These are phyloP conservation scores for Chrysosphaeria jannelii DNA, from an alignment of 2,329 filamentous ascomycete species.

Conservation along the genomic window DNA sequence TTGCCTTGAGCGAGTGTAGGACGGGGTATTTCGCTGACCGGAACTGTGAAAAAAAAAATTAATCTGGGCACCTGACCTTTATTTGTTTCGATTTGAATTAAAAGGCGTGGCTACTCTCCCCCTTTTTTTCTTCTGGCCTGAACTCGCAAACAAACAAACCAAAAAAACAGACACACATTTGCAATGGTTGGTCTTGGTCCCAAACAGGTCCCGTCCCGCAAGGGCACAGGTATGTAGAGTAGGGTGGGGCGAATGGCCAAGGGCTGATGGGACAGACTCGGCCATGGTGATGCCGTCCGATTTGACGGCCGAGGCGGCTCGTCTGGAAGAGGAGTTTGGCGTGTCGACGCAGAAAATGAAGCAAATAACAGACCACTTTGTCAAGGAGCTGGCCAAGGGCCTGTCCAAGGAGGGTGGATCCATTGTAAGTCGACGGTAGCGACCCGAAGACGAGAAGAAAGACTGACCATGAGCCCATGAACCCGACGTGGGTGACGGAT, in stretches of 20 bases:
- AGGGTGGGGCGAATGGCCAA: no score
- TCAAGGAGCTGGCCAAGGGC: constrained; percentile 64
- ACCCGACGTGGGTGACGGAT: constrained; percentile 83
- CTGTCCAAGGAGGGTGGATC: constrained; percentile 66
- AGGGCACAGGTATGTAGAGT: constrained; percentile 10
- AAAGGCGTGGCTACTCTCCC: constrained; percentile 1
- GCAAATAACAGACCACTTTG: constrained; percentile 68
- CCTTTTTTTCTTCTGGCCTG: neutral
- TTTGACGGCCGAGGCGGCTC: constrained; percentile 49
- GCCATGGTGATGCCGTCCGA: no score
- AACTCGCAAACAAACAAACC: no score
- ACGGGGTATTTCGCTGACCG: no score
- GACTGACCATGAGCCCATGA: constrained; percentile 43
- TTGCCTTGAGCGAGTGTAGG: no score
- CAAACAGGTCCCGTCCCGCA: constrained; percentile 31
- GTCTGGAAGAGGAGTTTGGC: constrained; percentile 58
- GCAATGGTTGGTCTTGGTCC: constrained; percentile 33
- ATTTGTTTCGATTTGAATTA: no score
- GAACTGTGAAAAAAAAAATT: no score
- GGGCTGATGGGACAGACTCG: no score
- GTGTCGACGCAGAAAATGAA: constrained; percentile 58
- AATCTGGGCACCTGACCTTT: no score
- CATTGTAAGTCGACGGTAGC: constrained; percentile 44
- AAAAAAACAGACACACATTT: constrained; percentile 1
- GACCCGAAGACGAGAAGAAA: no score